Evolutionary conservation across 2,329 filamentous ascomycete species (phyloP).

Genomic region (Aspergillus latus): DNA sequence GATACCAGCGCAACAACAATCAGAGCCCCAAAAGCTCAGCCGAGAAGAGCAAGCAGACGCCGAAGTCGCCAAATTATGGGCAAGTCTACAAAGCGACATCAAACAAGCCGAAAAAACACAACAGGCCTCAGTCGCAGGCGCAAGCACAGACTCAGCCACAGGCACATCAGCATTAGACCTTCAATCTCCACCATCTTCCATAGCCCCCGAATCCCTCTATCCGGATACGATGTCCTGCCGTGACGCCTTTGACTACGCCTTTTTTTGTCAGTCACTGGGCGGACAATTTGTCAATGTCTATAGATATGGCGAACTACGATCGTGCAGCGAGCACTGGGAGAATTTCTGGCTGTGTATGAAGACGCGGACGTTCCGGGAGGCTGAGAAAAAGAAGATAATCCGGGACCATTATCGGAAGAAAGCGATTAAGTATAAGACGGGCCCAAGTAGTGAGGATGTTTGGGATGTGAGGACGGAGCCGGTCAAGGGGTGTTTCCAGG

Average conservation of each 20-base stretch:
- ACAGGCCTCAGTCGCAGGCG: not conserved
- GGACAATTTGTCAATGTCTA: slow-evolving; percentile 93
- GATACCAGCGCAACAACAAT: slow-evolving; percentile 20
- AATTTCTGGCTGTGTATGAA: slow-evolving; percentile 99
- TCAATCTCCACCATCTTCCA: slow-evolving; percentile 29
- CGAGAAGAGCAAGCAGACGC: slow-evolving; percentile 53
- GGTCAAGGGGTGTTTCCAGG: slow-evolving; percentile 53
- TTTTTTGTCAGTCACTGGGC: slow-evolving; percentile 88
- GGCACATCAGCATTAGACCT: slow-evolving; percentile 7
- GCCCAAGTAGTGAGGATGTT: slow-evolving; percentile 81
- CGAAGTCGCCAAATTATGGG: slow-evolving; percentile 56
- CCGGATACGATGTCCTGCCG: slow-evolving; percentile 85
- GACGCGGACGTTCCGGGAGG: slow-evolving; percentile 62
- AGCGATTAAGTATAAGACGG: slow-evolving; percentile 64
- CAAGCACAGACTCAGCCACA: not conserved
- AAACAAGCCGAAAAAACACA: slow-evolving; percentile 14
- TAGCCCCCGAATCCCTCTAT: slow-evolving; percentile 68
- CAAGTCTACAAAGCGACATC: slow-evolving; percentile 46
- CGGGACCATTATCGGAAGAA: slow-evolving; percentile 67
- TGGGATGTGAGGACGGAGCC: slow-evolving; percentile 73
- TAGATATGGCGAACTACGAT: slow-evolving; percentile 73
- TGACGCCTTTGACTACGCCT: slow-evolving; percentile 85
- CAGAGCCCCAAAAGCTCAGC: slow-evolving; percentile 27
- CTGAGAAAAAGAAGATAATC: slow-evolving; percentile 61
- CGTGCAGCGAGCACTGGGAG: slow-evolving; percentile 82